Evolutionary conservation across 73 alveolate species (phyloP).

Genomic region (Paraurostyla sp.): DNA sequence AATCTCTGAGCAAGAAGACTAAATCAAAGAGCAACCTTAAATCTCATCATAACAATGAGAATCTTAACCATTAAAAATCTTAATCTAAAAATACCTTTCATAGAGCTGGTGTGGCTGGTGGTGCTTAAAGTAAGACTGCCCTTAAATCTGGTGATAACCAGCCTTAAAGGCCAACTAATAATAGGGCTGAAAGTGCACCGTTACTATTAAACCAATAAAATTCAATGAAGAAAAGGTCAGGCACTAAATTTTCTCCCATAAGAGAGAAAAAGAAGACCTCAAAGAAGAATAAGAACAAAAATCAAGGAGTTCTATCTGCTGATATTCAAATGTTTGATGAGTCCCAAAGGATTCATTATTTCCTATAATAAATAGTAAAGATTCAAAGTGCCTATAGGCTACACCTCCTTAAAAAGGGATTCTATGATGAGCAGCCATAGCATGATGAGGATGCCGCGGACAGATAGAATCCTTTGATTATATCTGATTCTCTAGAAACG

Average conservation of each 20-base stretch:
- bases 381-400: not conserved
- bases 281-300: not conserved
- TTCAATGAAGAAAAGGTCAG: not conserved
- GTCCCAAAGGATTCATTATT: not conserved
- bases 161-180: not conserved
- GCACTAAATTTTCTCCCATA: not conserved
- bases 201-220: not conserved
- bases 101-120: too few relatives aligned
- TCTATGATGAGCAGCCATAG: not conserved
- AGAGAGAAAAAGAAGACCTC: not conserved
- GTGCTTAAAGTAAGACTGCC: too few relatives aligned
- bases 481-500: too few relatives aligned
- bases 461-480: too few relatives aligned
- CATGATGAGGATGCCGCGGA: too few relatives aligned
- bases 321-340: not conserved
- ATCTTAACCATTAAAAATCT: not conserved
- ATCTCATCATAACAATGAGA: not conserved
- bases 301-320: not conserved
- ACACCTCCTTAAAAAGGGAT: slow-evolving; percentile 5
- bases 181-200: slow-evolving; percentile 54
- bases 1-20: not conserved
- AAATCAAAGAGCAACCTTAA: slow-evolving; percentile 19
- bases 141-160: too few relatives aligned
- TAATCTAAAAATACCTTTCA: too few relatives aligned
- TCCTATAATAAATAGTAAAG: not conserved